Evolutionary conservation across 768 basidiomycete genomes (phyloP), one percentile per base, ranked within the genome.

Genomic region (Serendipita indica): DNA sequence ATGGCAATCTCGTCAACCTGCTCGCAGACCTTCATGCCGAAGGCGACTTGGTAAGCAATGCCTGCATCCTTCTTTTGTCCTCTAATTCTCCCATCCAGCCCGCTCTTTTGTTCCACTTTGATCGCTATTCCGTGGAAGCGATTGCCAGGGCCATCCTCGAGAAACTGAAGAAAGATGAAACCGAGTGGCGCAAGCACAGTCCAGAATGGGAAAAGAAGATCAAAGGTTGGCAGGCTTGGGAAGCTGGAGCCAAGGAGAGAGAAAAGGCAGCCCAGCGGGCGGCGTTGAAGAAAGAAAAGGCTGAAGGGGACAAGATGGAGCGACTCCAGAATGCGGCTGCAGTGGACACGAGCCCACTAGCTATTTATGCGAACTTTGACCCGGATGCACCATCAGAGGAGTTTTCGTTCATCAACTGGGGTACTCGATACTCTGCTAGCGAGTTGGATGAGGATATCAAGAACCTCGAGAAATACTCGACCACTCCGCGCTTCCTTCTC

Each of bases 61-160:
- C 49, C 4, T 18, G 10, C 22, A 12, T 27, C 30, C 49, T 27
- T 54, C 30, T 10, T 18, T 12, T 12, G 30, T 16, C 20, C 10
- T 33, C 49, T 28, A 13, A 60, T 30, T 33, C 3, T 54, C 32
- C 28, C 37, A 3, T 45, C 49, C 57, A 82, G 81, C 82, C 83
- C 2, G 84, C 82, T 0, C 76, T 86, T 12, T 67, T 86, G 20
- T 86, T 86, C 70, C 76, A 72, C 57, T 83, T 86, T 63, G 80
- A 84, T 62, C 76, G 84, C 18, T 66, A 69, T 1, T 70, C 72
- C 18, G 84, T 83, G 65, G 82, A 84, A 64, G 62, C 67, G n/a
- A 74, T 83, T 70, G 79, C 74, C 0, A 34, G 64, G 20, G 59
- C 61, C 12, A 66, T 86, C 22, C 18, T 71, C 1, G 14, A 59